These are phyloP conservation scores for Dothistroma septosporum DNA, from an alignment of 2,329 filamentous ascomycete genomes.

Conservation along the genomic window DNA sequence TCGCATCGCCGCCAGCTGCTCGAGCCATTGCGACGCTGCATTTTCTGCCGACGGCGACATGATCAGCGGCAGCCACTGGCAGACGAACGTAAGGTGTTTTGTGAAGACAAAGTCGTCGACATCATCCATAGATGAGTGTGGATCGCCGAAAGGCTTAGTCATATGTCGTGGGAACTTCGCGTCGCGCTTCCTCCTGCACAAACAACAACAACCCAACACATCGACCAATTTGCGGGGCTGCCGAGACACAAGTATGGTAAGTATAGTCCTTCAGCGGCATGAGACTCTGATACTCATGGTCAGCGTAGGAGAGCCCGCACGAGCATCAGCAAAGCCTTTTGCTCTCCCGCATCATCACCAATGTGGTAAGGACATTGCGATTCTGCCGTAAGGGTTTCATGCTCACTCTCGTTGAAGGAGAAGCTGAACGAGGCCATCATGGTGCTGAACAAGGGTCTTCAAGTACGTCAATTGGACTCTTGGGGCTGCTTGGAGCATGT, in stretches of 20 bases:
- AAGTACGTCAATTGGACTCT: conserved; percentile 51
- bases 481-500: neutral
- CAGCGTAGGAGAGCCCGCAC: conserved; percentile 71
- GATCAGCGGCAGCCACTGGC: neutral
- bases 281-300: neutral
- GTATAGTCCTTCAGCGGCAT: neutral
- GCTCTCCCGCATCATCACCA: conserved; percentile 91
- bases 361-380: conserved; percentile 67
- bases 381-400: neutral
- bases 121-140: neutral
- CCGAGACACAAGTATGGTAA: neutral
- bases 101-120: neutral
- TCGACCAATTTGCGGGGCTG: neutral
- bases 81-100: neutral
- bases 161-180: neutral
- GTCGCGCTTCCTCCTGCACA: neutral
- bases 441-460: conserved; percentile 86
- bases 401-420: conserved; percentile 58
- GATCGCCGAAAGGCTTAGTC: neutral
- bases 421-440: conserved; percentile 94
- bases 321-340: conserved; percentile 95
- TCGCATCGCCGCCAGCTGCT: conserved; percentile 81
- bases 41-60: conserved; percentile 20
- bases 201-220: neutral
- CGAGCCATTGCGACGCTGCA: conserved; percentile 60